Evolutionary conservation across 2,329 filamentous ascomycete species (phyloP).

Genomic region (Sclerotinia glacialis): DNA sequence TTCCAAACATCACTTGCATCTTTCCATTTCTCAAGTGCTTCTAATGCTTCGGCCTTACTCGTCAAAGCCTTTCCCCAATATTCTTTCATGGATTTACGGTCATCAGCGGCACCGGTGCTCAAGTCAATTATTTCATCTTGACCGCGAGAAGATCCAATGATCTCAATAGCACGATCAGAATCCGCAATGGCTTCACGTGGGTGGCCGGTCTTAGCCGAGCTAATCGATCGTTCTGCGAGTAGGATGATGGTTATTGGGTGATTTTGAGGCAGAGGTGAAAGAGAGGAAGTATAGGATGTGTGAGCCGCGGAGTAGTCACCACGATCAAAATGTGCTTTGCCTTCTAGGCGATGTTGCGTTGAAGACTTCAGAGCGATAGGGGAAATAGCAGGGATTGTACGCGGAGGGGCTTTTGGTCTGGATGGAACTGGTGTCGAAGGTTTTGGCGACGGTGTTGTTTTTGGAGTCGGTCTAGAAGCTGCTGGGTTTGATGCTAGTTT

Average conservation of each 20-base stretch:
- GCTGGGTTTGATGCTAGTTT: conserved; percentile 34
- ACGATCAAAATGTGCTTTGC: conserved; percentile 87
- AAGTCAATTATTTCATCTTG: conserved; percentile 77
- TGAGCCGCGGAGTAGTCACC: conserved; percentile 90
- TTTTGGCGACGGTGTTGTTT: conserved; percentile 43
- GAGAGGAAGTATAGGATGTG: conserved; percentile 73
- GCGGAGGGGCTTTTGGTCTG: conserved; percentile 47
- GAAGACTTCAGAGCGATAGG: conserved; percentile 69
- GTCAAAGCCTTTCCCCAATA: conserved; percentile 91
- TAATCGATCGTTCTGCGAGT: conserved; percentile 86
- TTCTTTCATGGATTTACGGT: conserved; percentile 82
- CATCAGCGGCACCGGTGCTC: conserved; percentile 54
- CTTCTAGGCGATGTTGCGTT: conserved; percentile 72
- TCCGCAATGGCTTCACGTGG: conserved; percentile 84
- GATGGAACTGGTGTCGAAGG: conserved; percentile 46
- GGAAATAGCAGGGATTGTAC: conserved; percentile 62
- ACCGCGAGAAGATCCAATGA: conserved; percentile 78
- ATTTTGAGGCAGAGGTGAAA: conserved; percentile 68
- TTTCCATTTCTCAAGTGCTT: conserved; percentile 90
- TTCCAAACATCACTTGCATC: conserved; percentile 82
- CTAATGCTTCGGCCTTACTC: conserved; percentile 91
- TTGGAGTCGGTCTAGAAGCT: conserved; percentile 39
- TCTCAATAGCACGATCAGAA: conserved; percentile 72
- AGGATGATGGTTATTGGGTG: conserved; percentile 89
- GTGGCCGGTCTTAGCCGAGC: conserved; percentile 85